These are phyloP conservation scores for Solanum commersonii DNA, from an alignment of 257 asterid species.

Conservation along the genomic window DNA sequence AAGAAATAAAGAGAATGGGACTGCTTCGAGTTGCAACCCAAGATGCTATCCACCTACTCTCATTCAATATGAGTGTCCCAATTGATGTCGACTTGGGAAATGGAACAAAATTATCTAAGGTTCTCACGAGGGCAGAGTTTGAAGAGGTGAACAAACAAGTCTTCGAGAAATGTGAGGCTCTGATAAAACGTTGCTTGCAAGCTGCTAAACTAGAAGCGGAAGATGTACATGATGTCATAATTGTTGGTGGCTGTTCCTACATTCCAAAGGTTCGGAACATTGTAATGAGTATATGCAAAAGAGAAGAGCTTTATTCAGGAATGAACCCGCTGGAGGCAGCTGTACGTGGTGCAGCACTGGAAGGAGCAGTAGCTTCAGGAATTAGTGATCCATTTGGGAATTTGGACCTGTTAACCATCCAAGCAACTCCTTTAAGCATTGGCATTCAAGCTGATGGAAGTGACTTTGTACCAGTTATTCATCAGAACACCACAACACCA, in stretches of 20 bases:
- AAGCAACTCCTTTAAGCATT: slow-evolving; percentile 58
- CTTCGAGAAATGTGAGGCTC: slow-evolving; percentile 46
- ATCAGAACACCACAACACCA: slow-evolving; percentile 49
- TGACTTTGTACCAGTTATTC: slow-evolving; percentile 47
- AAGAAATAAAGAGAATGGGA: slow-evolving; percentile 56
- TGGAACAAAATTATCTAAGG: slow-evolving; percentile 40
- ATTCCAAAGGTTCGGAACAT: slow-evolving; percentile 42
- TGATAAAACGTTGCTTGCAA: slow-evolving; percentile 36
- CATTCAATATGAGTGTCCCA: slow-evolving; percentile 26
- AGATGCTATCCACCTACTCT: slow-evolving; percentile 63
- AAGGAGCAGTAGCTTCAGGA: slow-evolving; percentile 82
- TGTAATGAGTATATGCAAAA: slow-evolving; percentile 24
- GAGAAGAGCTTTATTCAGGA: slow-evolving; percentile 28
- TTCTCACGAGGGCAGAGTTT: slow-evolving; percentile 36
- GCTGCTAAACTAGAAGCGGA: slow-evolving; percentile 50
- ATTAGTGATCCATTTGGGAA: slow-evolving; percentile 63
- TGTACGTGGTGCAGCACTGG: slow-evolving; percentile 79
- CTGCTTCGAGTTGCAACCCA: slow-evolving; percentile 73
- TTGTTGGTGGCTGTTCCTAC: slow-evolving; percentile 78
- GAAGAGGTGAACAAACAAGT: slow-evolving; percentile 50
- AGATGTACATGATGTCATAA: slow-evolving; percentile 51
- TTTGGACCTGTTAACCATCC: slow-evolving; percentile 64
- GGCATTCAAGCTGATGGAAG: slow-evolving; percentile 61
- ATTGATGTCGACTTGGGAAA: slow-evolving; percentile 50
- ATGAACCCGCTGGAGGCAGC: slow-evolving; percentile 73